Evolutionary conservation across 1,139 yeast species (phyloP), one percentile per base, ranked within the genome.

Genomic region (Debaryomyces nepalensis): DNA sequence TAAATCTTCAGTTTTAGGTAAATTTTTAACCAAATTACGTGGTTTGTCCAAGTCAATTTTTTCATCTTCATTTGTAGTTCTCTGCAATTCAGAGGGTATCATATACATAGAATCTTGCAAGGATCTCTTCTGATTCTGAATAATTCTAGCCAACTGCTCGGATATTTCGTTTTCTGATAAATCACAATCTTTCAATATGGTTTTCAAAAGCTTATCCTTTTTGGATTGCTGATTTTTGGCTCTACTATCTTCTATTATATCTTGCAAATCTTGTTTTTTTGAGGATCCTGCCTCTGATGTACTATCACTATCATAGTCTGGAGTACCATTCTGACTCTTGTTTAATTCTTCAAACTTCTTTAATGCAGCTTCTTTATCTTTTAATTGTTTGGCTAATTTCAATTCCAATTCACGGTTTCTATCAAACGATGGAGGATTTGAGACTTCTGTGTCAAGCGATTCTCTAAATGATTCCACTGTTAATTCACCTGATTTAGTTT

Each of bases 371-470:
- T 70, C 74, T 40, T 68, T 64, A 39, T 60, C 59, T 41, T 77
- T 46, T 11, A 63, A 52, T 41, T 54, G 54, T 37, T 50, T 48
- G 40, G 44, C 56, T 37, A 56, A 54, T 49, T 58, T 62, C 45
- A 39, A 41, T 45, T 71, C 76, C 29, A 57, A 49, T 6, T 43
- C 49, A 30, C 73, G 67, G 53, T 83, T 82, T 45, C 72, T 77
- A 21, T 66, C 70, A 59, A 77, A 91, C 0, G 97, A 83, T 1
- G 99, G 99, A 0, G 99, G 99, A 46, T 82, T 75, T 0, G 86
- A 72, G 3, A 77, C 61, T 48, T 73, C 82, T 3, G 78, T 53
- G 60, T 47, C 51, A 2, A 65, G 59, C 3, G 66, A 61, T 23
- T 63, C 66, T 53, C 97, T 73, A 58, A 95, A 93, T 38, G 82